phyloP scores from a whole-genome alignment of 768 basidiomycete genomes.

The Hericium coralloides region DNA sequence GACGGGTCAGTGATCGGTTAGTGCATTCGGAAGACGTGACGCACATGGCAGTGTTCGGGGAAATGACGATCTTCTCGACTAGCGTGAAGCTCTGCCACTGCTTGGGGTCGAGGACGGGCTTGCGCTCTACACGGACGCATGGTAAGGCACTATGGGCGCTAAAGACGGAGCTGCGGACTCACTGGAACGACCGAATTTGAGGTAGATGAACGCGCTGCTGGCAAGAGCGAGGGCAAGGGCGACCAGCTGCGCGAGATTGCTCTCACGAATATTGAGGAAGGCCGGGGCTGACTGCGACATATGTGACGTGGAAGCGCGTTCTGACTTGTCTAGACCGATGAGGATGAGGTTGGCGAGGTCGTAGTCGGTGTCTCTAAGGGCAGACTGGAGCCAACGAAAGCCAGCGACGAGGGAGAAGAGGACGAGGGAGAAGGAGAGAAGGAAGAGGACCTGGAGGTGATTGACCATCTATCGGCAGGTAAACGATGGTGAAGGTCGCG shows the following conservation, averaged over 20 bases:
- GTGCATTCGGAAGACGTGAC: slow-evolving; percentile 16
- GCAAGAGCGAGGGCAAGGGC: slow-evolving; percentile 44
- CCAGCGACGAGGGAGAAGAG: slow-evolving; percentile 39
- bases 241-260: slow-evolving; percentile 36
- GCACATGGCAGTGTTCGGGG: slow-evolving; percentile 93
- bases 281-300: slow-evolving; percentile 6
- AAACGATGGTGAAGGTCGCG: neutral
- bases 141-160: slow-evolving; percentile 1
- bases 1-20: slow-evolving; percentile 1
- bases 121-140: slow-evolving; percentile 37
- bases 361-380: slow-evolving; percentile 47
- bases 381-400: slow-evolving; percentile 31
- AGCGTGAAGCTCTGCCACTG: slow-evolving; percentile 82
- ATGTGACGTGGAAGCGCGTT: slow-evolving; percentile 1
- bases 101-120: slow-evolving; percentile 63
- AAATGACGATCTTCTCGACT: slow-evolving; percentile 70
- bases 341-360: slow-evolving; percentile 53
- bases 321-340: slow-evolving; percentile 39
- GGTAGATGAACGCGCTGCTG: slow-evolving; percentile 41
- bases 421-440: slow-evolving; percentile 40
- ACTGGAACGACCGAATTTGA: slow-evolving; percentile 35
- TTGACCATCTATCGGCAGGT: slow-evolving; percentile 38
- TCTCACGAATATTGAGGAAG: slow-evolving; percentile 23
- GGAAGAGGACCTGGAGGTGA: slow-evolving; percentile 44
- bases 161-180: slow-evolving; percentile 17